Evolutionary conservation across 768 basidiomycete species (phyloP).

Genomic region (Omphalotus guepiniiformis): DNA sequence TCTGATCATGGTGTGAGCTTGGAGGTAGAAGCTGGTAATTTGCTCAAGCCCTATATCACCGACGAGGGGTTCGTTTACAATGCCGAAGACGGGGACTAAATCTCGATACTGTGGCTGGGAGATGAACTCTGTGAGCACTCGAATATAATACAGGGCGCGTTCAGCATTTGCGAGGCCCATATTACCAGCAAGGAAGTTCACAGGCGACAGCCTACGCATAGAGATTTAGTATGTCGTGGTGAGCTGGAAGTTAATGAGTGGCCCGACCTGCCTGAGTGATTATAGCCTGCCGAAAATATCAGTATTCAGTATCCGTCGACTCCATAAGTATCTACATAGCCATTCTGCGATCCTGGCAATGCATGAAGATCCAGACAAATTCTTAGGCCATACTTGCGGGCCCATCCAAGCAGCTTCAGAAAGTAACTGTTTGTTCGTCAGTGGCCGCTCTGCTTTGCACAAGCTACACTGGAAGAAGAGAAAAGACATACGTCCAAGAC

Average conservation of each 20-base stretch:
- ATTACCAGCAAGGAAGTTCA: conserved; percentile 61
- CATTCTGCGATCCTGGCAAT: conserved; percentile 77
- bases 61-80: conserved; percentile 59
- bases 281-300: conserved; percentile 34
- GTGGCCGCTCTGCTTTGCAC: no score
- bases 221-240: no score
- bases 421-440: conserved; percentile 51
- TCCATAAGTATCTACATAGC: conserved; percentile 22
- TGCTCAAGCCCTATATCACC: conserved; percentile 47
- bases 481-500: conserved; percentile 70
- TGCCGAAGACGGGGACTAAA: conserved; percentile 56
- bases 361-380: conserved; percentile 78
- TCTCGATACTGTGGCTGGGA: conserved; percentile 63
- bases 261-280: conserved; percentile 57
- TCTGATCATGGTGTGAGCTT: conserved; percentile 58
- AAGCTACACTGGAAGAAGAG: background rate
- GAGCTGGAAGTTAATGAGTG: no score
- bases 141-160: conserved; percentile 70
- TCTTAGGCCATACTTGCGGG: conserved; percentile 82
- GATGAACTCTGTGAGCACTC: conserved; percentile 77
- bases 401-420: conserved; percentile 72
- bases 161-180: conserved; percentile 90
- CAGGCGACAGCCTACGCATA: no score
- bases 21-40: conserved; percentile 56
- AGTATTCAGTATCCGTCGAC: background rate